Conservation (phyloP, 768 basidiomycete genomes). For the Boletus tomentosulus region DNA sequence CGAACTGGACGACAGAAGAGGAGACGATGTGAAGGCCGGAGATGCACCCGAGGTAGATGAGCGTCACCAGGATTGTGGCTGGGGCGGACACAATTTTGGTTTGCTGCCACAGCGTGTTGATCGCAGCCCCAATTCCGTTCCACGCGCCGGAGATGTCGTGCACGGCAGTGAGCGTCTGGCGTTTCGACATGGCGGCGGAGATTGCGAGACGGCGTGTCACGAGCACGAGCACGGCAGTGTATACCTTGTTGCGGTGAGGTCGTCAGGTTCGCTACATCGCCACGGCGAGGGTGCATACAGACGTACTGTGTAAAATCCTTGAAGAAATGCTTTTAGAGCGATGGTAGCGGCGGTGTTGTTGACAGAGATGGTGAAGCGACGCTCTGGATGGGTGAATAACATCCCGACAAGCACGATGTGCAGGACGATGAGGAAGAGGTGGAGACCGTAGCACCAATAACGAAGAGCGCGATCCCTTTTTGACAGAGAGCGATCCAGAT, state of each 20-base stretch:
- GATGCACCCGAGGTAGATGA: constrained; percentile 16
- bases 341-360: not conserved
- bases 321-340: not conserved
- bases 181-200: not conserved
- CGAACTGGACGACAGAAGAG: constrained; percentile 17
- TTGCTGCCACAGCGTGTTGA: constrained; percentile 18
- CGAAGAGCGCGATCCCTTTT: not conserved
- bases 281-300: no score
- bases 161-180: constrained; percentile 14
- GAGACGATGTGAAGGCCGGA: constrained; percentile 22
- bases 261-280: not conserved
- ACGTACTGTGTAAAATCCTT: constrained; percentile 5
- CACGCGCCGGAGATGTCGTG: constrained; percentile 21
- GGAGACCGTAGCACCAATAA: not conserved
- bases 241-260: constrained; percentile 6
- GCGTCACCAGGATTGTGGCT: not conserved
- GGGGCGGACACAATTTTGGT: constrained; percentile 9
- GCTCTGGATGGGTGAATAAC: constrained; percentile 3
- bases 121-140: constrained; percentile 22
- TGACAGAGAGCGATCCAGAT: not conserved
- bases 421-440: not conserved
- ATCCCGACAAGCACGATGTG: not conserved
- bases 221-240: constrained; percentile 13
- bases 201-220: constrained; percentile 12
- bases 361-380: not conserved